A percentile compares a stretch with the other conserved stretches of the same genome.
These are phyloP conservation scores for Didymella keratinophila DNA, from an alignment of 2,329 filamentous ascomycete species.

Conservation along the genomic window DNA sequence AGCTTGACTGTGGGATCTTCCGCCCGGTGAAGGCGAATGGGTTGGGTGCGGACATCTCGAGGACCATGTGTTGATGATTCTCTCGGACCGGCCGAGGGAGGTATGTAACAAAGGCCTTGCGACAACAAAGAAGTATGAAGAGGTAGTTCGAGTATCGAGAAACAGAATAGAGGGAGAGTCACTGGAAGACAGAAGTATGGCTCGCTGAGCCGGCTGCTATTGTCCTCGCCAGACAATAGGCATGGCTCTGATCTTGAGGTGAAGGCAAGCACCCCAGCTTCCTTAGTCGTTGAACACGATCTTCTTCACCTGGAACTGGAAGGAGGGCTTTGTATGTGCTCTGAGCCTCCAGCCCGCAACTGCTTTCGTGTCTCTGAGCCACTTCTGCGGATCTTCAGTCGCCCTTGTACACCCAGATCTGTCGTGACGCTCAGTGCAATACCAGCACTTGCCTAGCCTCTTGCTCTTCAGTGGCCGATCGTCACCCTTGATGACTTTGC, in stretches of 20 bases:
- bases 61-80: neutral
- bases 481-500: neutral
- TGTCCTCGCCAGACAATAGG: neutral
- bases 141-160: neutral
- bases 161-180: too few species aligned
- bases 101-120: conserved; percentile 8
- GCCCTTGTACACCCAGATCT: neutral
- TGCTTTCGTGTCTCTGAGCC: neutral
- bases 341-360: neutral
- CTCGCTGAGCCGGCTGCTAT: neutral
- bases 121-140: conserved; percentile 1
- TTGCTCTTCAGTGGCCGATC: neutral
- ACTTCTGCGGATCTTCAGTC: neutral
- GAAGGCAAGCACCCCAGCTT: neutral
- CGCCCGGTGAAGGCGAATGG: neutral
- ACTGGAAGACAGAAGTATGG: neutral
- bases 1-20: neutral
- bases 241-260: neutral
- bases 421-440: conserved; percentile 9
- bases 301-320: neutral
- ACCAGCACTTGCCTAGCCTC: conserved; percentile 2
- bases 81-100: neutral
- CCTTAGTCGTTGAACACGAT: conserved; percentile 1
- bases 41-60: neutral
- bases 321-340: neutral